Conservation (phyloP, 2,329 filamentous ascomycete species). For the Penicillium brevicompactum region DNA sequence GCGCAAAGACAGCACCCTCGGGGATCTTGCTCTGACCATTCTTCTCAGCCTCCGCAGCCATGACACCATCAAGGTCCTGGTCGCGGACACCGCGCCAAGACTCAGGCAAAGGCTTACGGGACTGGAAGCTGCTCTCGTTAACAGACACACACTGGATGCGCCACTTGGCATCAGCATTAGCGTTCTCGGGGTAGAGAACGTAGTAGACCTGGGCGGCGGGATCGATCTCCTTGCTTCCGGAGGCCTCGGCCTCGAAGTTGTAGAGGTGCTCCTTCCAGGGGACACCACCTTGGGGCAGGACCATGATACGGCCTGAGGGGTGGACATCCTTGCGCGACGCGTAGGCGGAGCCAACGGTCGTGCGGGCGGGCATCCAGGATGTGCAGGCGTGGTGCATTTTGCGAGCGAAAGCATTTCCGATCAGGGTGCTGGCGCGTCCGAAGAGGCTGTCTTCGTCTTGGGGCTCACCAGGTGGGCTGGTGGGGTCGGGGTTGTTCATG, state of each 20-base stretch:
- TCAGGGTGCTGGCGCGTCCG: conserved; percentile 72
- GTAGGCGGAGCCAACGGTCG: conserved; percentile 77
- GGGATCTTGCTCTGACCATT: conserved; percentile 41
- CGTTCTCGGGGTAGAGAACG: conserved; percentile 86
- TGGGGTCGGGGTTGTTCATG: conserved; percentile 67
- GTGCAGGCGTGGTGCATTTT: conserved; percentile 74
- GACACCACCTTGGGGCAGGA: conserved; percentile 73
- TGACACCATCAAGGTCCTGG: conserved; percentile 70
- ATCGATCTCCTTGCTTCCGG: conserved; percentile 36
- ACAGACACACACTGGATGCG: conserved; percentile 90
- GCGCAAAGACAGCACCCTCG: conserved; percentile 79
- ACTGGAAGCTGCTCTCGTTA: conserved; percentile 82
- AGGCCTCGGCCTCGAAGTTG: conserved; percentile 69
- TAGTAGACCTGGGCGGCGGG: conserved; percentile 69
- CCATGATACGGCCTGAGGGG: conserved; percentile 74
- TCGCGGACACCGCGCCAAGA: conserved; percentile 91
- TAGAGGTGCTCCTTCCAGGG: conserved; percentile 98
- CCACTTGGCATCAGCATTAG: conserved; percentile 78
- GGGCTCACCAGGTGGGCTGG: conserved; percentile 54
- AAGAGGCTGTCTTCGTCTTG: conserved; percentile 86
- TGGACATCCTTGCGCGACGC: conserved; percentile 67
- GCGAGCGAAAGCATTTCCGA: conserved; percentile 84
- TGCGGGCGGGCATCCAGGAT: conserved; percentile 85
- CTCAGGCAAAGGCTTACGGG: conserved; percentile 87
- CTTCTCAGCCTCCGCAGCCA: conserved; percentile 43